Base-by-base conservation (phyloP, 805 yeast species). In the Pichia exigua region DNA sequence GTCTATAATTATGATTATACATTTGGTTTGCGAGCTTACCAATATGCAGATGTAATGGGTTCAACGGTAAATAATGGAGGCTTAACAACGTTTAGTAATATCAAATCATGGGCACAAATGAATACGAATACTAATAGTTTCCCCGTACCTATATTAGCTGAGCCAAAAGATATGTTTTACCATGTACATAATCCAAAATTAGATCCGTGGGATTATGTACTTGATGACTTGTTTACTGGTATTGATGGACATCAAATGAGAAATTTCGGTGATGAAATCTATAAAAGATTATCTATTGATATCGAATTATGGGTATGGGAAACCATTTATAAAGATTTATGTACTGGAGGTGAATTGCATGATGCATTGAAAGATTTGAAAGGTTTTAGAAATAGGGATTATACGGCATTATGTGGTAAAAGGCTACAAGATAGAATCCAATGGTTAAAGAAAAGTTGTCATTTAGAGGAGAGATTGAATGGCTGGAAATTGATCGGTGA, bases 181-280 rank as follows among this genome's bases (percentile, higher is more conserved):
- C 82, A 77, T 57, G 71, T 78, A 26, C 77, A 77, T 59, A 71
- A 65, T 58, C 81, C 81, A 8, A 77, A 77, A 59, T 64, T 77
- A 45, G 72, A 76, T 56, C 81, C 81, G 1, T 74, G 77, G 74
- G 61, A 56, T n/a, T 59, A 59, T 35, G 44, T 55, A 17, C 30
- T 50, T 1, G 53, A 56, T 15, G 57, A 61, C 41, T 50, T 57
- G 38, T 58, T 59, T 45, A 55, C 58, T 20, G 58, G 53, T 48
- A 45, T 38, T 49, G 44, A 57, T 2, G 49, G 51, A 1, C 42
- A 54, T 9, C 54, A 53, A 20, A 59, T 61, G 32, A 55, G 68
- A 39, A 61, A 64, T 48, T 52, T 65, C 22, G 68, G 68, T 13
- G 59, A 56, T 13, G 59, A 56, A 15, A 52, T 58, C n/a, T 54